These are phyloP conservation scores for Cyberlindnera sargentensis DNA, from an alignment of 805 yeast species.

Conservation along the genomic window DNA sequence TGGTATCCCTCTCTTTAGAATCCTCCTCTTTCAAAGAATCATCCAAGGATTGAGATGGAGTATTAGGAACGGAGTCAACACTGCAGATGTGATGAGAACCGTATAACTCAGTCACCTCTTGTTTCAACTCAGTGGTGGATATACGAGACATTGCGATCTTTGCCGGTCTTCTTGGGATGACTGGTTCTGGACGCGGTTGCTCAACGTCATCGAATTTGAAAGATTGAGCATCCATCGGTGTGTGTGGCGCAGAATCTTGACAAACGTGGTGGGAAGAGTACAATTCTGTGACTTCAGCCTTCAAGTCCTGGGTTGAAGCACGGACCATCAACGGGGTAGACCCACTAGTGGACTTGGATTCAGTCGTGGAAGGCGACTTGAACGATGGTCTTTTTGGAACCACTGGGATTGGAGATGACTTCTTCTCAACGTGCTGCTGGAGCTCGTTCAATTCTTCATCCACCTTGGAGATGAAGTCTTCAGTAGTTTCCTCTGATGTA, in stretches of 20 bases:
- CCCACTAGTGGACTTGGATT: not conserved
- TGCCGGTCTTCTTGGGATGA: not conserved
- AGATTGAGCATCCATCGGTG: not conserved
- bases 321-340: not conserved
- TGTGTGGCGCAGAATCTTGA: not conserved
- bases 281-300: slow-evolving; percentile 3
- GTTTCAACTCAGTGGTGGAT: slow-evolving; percentile 6
- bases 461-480: slow-evolving; percentile 1
- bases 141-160: slow-evolving; percentile 3
- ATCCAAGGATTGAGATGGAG: not conserved
- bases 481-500: not conserved
- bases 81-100: not conserved
- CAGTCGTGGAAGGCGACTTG: not conserved
- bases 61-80: not conserved
- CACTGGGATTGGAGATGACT: not conserved
- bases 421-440: not conserved
- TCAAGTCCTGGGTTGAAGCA: not conserved
- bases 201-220: not conserved
- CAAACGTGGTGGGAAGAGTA: not conserved
- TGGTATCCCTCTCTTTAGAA: slow-evolving; percentile 4
- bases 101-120: slow-evolving; percentile 6
- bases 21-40: not conserved
- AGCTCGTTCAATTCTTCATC: slow-evolving; percentile 5
- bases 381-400: not conserved
- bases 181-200: not conserved